Evolutionary conservation across 2,329 filamentous ascomycete species (phyloP).

Genomic region (Colletotrichum coccodes): DNA sequence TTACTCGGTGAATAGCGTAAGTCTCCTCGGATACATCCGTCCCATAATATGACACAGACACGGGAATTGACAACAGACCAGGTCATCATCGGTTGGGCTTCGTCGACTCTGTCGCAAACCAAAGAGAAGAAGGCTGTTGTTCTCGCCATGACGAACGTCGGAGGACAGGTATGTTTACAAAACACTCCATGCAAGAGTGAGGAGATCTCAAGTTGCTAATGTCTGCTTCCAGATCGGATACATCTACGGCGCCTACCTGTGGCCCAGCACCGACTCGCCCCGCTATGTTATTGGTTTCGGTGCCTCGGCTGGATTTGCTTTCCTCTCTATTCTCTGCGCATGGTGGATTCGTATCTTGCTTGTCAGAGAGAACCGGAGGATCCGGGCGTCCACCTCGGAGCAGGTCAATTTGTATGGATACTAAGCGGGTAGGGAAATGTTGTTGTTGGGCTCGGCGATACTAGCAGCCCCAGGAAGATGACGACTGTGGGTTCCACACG

Average conservation of each 20-base stretch:
- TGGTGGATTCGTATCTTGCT: conserved; percentile 54
- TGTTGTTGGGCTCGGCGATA: not conserved
- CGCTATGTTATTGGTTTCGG: conserved; percentile 56
- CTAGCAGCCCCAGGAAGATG: not conserved
- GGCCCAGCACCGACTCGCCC: conserved; percentile 55
- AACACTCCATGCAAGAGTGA: not conserved
- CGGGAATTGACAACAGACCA: conserved; percentile 37
- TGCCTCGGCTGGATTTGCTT: conserved; percentile 54
- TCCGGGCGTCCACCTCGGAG: conserved; percentile 44
- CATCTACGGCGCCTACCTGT: conserved; percentile 62
- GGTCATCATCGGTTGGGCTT: conserved; percentile 58
- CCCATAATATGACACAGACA: fast-evolving
- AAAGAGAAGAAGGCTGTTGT: conserved; percentile 60
- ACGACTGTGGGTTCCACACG: not conserved
- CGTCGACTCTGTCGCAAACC: conserved; percentile 54
- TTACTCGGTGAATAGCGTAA: conserved; percentile 47
- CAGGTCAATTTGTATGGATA: conserved; percentile 51
- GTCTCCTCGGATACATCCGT: not conserved
- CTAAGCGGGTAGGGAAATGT: conserved; percentile 31
- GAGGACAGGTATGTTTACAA: conserved; percentile 42
- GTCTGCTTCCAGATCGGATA: conserved; percentile 48
- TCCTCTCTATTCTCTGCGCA: conserved; percentile 48
- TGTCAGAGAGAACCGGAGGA: conserved; percentile 52
- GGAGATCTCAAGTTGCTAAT: not conserved
- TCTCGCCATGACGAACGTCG: conserved; percentile 59